Evolutionary conservation across 257 asterid genomes (phyloP).

Genomic region (Ocimum tenuiflorum): DNA sequence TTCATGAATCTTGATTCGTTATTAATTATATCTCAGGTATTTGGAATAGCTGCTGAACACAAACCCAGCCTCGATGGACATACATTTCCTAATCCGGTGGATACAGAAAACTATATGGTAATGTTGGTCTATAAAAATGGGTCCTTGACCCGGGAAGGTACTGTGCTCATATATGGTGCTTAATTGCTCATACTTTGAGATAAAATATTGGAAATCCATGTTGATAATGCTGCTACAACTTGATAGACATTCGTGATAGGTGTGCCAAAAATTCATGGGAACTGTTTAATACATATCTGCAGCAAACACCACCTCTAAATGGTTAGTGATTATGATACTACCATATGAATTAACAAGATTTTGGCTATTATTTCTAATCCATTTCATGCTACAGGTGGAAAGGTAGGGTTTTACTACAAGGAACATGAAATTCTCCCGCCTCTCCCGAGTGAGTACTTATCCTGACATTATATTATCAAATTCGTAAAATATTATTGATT

Average conservation of each 20-base stretch:
- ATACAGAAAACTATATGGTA: conserved; percentile 69
- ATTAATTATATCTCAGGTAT: conserved; percentile 34
- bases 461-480: not conserved
- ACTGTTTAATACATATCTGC: conserved; percentile 47
- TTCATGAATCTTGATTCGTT: no score
- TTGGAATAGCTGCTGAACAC: conserved; percentile 68
- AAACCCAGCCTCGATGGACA: conserved; percentile 85
- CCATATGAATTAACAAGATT: not conserved
- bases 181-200: not conserved
- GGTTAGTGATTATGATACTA: conserved; percentile 33
- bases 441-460: conserved; percentile 54
- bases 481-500: not conserved
- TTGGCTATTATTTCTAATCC: conserved; percentile 2
- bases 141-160: conserved; percentile 93
- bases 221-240: no score
- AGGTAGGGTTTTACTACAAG: conserved; percentile 87
- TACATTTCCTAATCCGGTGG: conserved; percentile 91
- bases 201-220: not conserved
- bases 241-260: conserved; percentile 56
- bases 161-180: no score
- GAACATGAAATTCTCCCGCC: conserved; percentile 93
- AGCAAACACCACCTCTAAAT: conserved; percentile 68
- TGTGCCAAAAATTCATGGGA: conserved; percentile 88
- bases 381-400: conserved; percentile 50
- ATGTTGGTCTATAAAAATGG: conserved; percentile 92